These are phyloP conservation scores for Diaporthe sp. DNA, from an alignment of 2,329 filamentous ascomycete species.

Conservation along the genomic window DNA sequence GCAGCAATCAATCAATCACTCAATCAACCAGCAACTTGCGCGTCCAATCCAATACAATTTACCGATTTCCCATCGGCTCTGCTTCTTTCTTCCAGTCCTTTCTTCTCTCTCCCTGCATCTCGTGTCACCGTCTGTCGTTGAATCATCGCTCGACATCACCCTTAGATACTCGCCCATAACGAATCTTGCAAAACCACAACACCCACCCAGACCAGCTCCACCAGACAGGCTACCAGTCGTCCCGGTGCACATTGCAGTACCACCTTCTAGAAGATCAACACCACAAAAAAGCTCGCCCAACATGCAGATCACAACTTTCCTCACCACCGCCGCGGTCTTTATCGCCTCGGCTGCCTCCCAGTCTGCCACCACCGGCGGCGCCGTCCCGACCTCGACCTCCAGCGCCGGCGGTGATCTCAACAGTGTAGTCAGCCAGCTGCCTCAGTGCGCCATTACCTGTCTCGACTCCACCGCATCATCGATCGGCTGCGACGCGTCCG, in stretches of 20 bases:
- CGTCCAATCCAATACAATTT: conserved; percentile 17
- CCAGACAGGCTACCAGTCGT: background rate
- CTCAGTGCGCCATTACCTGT: conserved; percentile 44
- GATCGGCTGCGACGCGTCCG: conserved; percentile 42
- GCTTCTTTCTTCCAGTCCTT: background rate
- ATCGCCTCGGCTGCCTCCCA: conserved; percentile 28
- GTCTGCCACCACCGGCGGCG: conserved; percentile 28
- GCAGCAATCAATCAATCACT: conserved; percentile 15
- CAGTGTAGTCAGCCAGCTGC: conserved; percentile 43
- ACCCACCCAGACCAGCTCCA: background rate
- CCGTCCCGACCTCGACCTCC: conserved; percentile 22
- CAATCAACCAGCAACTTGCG: background rate
- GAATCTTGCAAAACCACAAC: background rate
- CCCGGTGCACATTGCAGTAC: background rate
- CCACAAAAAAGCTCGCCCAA: conserved; percentile 12
- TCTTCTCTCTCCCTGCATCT: background rate
- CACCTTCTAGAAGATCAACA: background rate
- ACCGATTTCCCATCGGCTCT: background rate
- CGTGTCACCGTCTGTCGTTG: background rate
- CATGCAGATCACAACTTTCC: conserved; percentile 33
- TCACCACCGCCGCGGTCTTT: conserved; percentile 29
- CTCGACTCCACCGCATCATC: conserved; percentile 39
- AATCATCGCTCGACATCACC: background rate
- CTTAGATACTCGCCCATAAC: background rate
- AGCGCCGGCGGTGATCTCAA: conserved; percentile 39